phyloP scores from a whole-genome alignment of 2,329 filamentous ascomycete genomes.

The Fusarium floridanum region DNA sequence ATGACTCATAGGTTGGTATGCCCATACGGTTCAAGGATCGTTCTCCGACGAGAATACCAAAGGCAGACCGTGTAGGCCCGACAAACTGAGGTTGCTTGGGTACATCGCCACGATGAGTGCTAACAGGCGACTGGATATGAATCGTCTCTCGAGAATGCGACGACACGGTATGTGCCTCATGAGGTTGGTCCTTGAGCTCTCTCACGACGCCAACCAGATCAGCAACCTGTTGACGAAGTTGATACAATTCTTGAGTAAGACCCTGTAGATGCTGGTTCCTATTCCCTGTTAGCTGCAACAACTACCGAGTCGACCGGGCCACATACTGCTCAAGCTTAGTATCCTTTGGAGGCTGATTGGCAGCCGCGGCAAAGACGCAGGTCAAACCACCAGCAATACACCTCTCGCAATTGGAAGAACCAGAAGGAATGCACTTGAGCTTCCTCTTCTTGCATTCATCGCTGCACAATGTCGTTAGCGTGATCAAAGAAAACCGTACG shows the following conservation, averaged over 20 bases:
- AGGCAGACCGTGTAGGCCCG: constrained; percentile 53
- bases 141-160: constrained; percentile 26
- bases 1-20: constrained; percentile 48
- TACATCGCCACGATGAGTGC: constrained; percentile 31
- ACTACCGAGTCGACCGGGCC: not conserved
- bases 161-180: constrained; percentile 17
- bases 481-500: not conserved
- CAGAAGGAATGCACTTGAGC: constrained; percentile 54
- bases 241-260: constrained; percentile 46
- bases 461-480: constrained; percentile 35
- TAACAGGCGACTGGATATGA: constrained; percentile 33
- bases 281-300: not conserved
- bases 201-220: constrained; percentile 43
- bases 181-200: constrained; percentile 43
- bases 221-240: constrained; percentile 49
- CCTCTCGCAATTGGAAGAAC: constrained; percentile 47
- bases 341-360: constrained; percentile 30
- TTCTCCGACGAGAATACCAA: constrained; percentile 52
- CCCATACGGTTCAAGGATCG: constrained; percentile 53
- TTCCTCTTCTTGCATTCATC: constrained; percentile 58
- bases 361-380: constrained; percentile 43
- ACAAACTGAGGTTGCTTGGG: constrained; percentile 54
- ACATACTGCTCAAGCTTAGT: constrained; percentile 42
- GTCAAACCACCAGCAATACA: constrained; percentile 46
- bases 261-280: constrained; percentile 28